Percentiles rank a stretch among this genome's conserved stretches.
These are phyloP conservation scores for Picea abies DNA, from an alignment of 83 land plant genomes.

Conservation along the genomic window DNA sequence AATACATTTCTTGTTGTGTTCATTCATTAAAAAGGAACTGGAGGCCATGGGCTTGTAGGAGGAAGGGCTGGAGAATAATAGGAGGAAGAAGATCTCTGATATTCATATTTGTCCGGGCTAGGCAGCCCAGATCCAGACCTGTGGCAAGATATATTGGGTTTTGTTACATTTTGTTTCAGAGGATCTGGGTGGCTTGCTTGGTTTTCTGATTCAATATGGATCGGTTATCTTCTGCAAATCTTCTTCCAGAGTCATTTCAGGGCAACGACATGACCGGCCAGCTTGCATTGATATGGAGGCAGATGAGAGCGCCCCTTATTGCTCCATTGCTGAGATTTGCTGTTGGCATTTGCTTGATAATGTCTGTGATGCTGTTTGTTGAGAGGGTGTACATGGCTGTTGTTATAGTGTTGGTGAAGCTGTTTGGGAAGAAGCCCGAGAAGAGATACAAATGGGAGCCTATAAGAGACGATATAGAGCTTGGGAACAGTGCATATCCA, in stretches of 20 bases:
- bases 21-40: not conserved
- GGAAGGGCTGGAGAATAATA: no score
- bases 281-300: constrained; percentile 26
- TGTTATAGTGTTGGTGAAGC: constrained; percentile 48
- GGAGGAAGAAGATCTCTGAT: no score
- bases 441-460: constrained; percentile 47
- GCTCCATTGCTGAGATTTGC: constrained; percentile 50
- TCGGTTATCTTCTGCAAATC: constrained; percentile 17
- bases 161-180: not conserved
- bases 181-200: not conserved
- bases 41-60: constrained; percentile 9
- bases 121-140: constrained; percentile 7
- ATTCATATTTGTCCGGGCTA: not conserved
- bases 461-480: constrained; percentile 59
- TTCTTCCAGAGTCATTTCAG: constrained; percentile 29
- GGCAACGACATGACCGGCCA: constrained; percentile 22
- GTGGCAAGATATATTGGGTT: not conserved
- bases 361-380: constrained; percentile 70
- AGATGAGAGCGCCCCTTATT: constrained; percentile 38
- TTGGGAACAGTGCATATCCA: constrained; percentile 45
- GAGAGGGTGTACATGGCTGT: constrained; percentile 68
- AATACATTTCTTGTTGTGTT: not conserved
- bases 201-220: constrained; percentile 20
- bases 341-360: constrained; percentile 43
- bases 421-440: constrained; percentile 40